phyloP scores from a whole-genome alignment of 1,284 basidiomycete species.

The Moesziomyces sp. region DNA sequence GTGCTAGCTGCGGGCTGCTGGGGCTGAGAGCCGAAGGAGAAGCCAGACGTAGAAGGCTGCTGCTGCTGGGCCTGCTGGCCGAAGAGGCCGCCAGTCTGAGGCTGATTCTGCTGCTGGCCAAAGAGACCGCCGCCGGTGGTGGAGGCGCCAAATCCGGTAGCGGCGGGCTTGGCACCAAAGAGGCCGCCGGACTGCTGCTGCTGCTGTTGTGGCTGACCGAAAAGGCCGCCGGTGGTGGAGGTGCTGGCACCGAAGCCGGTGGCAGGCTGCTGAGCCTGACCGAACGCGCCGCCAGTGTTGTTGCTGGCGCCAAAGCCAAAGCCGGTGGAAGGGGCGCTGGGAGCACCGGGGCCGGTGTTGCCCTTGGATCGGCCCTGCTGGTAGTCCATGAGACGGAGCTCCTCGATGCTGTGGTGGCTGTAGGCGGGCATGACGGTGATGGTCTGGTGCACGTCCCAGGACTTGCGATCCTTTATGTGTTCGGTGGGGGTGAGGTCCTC shows the following conservation, averaged over 20 bases:
- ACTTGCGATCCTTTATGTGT: conserved; percentile 57
- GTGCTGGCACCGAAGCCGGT: conserved; percentile 46
- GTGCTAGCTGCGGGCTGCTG: conserved; percentile 56
- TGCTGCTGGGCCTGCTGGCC: conserved; percentile 57
- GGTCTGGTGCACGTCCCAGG: conserved; percentile 59
- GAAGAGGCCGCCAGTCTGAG: conserved; percentile 61
- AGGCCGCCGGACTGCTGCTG: conserved; percentile 60
- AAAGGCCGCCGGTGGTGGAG: conserved; percentile 43
- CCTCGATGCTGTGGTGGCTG: conserved; percentile 53
- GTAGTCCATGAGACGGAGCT: conserved; percentile 60
- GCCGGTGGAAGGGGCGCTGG: conserved; percentile 34
- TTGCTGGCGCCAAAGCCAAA: conserved; percentile 51
- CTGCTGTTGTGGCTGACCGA: conserved; percentile 49
- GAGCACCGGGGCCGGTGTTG: conserved; percentile 49
- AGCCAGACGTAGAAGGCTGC: conserved; percentile 44
- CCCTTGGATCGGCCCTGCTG: conserved; percentile 57
- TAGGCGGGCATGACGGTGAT: conserved; percentile 60
- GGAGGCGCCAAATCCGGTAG: conserved; percentile 48
- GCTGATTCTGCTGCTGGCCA: conserved; percentile 57
- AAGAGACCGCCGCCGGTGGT: conserved; percentile 62
- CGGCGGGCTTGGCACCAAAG: conserved; percentile 65
- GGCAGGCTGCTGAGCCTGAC: conserved; percentile 53
- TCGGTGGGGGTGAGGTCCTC: conserved; percentile 58
- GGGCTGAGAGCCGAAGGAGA: conserved; percentile 64
- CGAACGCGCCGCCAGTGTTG: conserved; percentile 33